These are phyloP conservation scores for Acanthochlamys bracteata DNA, from an alignment of 106 monocot genomes.

Conservation along the genomic window DNA sequence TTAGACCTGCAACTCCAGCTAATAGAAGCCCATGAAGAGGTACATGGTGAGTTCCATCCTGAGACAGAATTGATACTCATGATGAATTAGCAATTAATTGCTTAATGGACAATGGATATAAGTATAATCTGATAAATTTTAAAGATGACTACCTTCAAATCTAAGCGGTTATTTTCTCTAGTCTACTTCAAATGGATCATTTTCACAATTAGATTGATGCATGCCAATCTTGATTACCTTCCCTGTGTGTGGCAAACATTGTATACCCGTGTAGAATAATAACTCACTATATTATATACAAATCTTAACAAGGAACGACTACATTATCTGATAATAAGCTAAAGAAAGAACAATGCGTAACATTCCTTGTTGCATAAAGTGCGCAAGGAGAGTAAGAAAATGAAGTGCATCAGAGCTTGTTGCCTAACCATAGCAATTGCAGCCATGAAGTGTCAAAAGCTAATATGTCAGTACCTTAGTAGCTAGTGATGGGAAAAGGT, in stretches of 20 bases:
- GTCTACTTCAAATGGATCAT: conserved; percentile 96
- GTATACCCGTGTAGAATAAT: conserved; percentile 49
- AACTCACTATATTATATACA: neutral
- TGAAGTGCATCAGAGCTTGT: no score
- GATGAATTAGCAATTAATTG: neutral
- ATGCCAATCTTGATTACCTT: conserved; percentile 73
- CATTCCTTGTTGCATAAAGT: no score
- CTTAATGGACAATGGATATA: no score
- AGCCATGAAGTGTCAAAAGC: no score
- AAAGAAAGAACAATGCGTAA: neutral
- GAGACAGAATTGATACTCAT: conserved; percentile 47
- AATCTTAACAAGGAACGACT: no score
- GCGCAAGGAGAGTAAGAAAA: no score
- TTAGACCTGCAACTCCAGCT: conserved; percentile 89
- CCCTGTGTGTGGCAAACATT: conserved; percentile 96
- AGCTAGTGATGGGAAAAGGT: no score
- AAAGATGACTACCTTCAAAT: conserved; percentile 62
- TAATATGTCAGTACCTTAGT: no score
- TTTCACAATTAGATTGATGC: conserved; percentile 89
- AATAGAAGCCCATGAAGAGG: conserved; percentile 92
- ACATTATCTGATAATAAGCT: neutral
- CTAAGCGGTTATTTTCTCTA: conserved; percentile 78
- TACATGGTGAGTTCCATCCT: conserved; percentile 69
- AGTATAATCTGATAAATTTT: neutral
- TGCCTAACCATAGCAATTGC: no score